Percentiles rank a stretch among this genome's conserved stretches.
Conservation (phyloP, 2,329 filamentous ascomycete genomes). For the Epichloe gansuensis region DNA sequence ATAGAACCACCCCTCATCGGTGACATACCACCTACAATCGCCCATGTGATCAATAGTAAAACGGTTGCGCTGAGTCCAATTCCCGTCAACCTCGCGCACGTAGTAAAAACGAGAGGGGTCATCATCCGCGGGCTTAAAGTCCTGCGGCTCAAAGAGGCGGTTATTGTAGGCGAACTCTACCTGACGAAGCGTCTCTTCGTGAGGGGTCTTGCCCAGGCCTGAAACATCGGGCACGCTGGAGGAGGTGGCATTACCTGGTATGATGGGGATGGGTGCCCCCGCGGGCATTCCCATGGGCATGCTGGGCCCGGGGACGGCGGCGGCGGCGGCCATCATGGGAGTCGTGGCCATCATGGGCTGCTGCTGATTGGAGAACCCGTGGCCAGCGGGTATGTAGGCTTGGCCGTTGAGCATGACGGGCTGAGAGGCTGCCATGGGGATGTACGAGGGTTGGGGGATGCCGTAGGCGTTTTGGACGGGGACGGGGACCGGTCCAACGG, state of each 20-base stretch:
- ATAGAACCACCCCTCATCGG: conserved; percentile 46
- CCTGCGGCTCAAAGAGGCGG: conserved; percentile 42
- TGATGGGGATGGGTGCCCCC: conserved; percentile 17
- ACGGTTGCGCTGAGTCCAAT: conserved; percentile 46
- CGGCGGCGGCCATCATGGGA: conserved; percentile 14
- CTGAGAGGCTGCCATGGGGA: conserved; percentile 13
- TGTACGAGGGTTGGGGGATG: conserved; percentile 17
- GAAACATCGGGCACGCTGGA: conserved; percentile 31
- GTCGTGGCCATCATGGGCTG: conserved; percentile 15
- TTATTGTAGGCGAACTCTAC: conserved; percentile 35
- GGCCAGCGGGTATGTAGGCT: conserved; percentile 11
- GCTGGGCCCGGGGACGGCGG: conserved; percentile 8
- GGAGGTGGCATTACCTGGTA: conserved; percentile 26
- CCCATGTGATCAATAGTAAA: conserved; percentile 47
- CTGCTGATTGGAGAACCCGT: conserved; percentile 14
- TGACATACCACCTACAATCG: conserved; percentile 45
- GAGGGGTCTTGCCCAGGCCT: conserved; percentile 37
- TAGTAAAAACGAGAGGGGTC: conserved; percentile 48
- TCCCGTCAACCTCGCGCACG: conserved; percentile 46
- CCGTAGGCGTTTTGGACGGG: conserved; percentile 19
- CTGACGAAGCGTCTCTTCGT: conserved; percentile 34
- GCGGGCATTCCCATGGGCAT: conserved; percentile 6
- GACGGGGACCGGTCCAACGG: conserved; percentile 15
- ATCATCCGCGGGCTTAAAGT: conserved; percentile 49
- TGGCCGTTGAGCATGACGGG: conserved; percentile 22